These are phyloP conservation scores for Corymbia calophylla DNA, from an alignment of 441 rosid genomes.

Conservation along the genomic window DNA sequence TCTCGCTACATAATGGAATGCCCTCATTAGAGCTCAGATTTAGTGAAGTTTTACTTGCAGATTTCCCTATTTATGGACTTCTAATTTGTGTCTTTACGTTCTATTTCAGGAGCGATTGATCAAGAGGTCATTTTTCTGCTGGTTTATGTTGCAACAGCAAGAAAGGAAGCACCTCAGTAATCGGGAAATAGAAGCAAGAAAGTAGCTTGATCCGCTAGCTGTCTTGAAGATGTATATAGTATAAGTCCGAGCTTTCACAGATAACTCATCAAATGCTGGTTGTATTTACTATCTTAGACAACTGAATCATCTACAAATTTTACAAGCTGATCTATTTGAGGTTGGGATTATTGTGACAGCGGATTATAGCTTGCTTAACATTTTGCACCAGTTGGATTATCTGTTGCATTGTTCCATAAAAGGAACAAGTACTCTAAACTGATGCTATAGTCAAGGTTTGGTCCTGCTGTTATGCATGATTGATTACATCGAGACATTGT, in stretches of 20 bases:
- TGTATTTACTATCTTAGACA: neutral
- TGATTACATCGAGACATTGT: neutral
- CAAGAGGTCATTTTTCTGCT: neutral
- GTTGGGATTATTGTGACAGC: neutral
- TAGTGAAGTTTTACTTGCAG: neutral
- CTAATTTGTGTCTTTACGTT: neutral
- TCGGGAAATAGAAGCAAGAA: neutral
- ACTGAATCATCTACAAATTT: neutral
- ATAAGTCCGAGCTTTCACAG: neutral
- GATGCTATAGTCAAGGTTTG: neutral
- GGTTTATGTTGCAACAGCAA: neutral
- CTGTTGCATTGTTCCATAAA: neutral
- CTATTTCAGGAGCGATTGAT: neutral
- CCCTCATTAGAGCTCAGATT: neutral
- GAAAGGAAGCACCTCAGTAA: neutral
- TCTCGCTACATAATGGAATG: neutral
- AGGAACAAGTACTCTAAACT: neutral
- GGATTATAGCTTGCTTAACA: neutral
- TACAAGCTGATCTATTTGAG: neutral
- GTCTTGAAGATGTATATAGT: neutral
- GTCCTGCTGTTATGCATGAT: neutral
- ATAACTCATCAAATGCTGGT: neutral
- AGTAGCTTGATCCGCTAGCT: neutral
- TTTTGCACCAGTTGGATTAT: accelerated
- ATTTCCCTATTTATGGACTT: neutral